Conservation (phyloP, 2,329 filamentous ascomycete genomes). For the Talaromyces sp. region DNA sequence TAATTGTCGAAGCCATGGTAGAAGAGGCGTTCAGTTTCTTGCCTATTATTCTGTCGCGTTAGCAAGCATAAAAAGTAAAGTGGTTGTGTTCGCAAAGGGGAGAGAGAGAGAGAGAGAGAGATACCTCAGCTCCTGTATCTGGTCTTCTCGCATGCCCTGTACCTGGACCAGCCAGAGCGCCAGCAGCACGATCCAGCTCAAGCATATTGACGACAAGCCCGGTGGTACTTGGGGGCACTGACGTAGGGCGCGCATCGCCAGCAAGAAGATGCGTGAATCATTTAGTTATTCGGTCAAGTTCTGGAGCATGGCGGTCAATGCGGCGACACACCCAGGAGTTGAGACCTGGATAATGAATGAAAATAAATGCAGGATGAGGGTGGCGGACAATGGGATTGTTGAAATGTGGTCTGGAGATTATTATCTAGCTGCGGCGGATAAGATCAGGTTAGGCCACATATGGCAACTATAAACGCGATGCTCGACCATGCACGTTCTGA, state of each 20-base stretch:
- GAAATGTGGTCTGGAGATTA: not conserved
- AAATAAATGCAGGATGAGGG: not conserved
- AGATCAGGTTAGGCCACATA: not conserved
- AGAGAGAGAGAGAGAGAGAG: no score
- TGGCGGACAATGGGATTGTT: not conserved
- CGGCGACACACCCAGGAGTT: not conserved
- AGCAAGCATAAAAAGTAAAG: not conserved
- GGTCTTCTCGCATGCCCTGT: conserved; percentile 9
- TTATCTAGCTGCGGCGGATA: not conserved
- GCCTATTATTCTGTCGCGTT: not conserved
- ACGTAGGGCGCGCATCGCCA: conserved; percentile 40
- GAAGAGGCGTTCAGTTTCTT: conserved; percentile 65
- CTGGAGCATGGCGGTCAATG: not conserved
- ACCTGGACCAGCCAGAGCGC: conserved; percentile 28
- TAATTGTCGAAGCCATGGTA: conserved; percentile 97
- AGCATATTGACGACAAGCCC: conserved; percentile 28
- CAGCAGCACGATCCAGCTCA: conserved; percentile 26
- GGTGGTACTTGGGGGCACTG: conserved; percentile 31
- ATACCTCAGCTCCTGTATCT: conserved; percentile 11
- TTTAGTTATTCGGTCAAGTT: not conserved
- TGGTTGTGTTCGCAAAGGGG: no score
- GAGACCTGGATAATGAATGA: not conserved
- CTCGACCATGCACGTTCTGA: not conserved
- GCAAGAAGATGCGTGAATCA: conserved; percentile 15
- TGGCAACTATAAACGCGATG: not conserved